Evolutionary conservation across 176 grass and related monocot species (phyloP), one percentile per base, ranked within the genome.

Genomic region (Areca catechu): DNA sequence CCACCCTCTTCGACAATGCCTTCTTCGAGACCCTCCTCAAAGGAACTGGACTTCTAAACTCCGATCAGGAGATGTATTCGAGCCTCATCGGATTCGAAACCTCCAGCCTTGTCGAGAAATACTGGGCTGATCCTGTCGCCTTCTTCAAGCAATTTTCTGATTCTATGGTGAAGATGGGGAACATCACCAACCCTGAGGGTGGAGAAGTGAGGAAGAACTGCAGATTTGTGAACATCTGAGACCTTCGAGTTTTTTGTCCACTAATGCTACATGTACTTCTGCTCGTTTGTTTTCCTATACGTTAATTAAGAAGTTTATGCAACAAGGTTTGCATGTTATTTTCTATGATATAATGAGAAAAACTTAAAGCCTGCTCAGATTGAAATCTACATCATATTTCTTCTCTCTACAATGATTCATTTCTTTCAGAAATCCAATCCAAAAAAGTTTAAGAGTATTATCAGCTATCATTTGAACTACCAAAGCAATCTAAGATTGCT

Each of bases 81-180:
- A 78, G 84, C 53, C 18, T 92, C 7, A 25, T 79, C 3, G 84
- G 80, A 24, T 80, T 88, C 53, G 63, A 86, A 0, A 98, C 93
- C 1, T 65, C 83, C 21, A 80, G 83, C 58, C 76, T 86, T 16
- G 83, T 98, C 53, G 85, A 72, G 53, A 82, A 92, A 52, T 98
- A 92, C 54, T 98, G 87, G 93, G 83, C 87, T 2, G 73, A 98
- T 62, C 58, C 87, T 0, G 69, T 15, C 0, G 52, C 77, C 4
- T 98, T 98, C 79, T 92, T 98, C 66, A 88, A 92, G 71, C 80
- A 98, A 21, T 98, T 92, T 72, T 82, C 87, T 0, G 93, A 98
- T 67, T 91, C 87, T 23, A 98, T 98, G 84, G 93, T 98, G 22
- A 98, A 98, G 78, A 98, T 98, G 93, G 87, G 93, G 47, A 98